Evolutionary conservation across 495 filamentous ascomycete genomes (phyloP), one percentile per base, ranked within the genome.

Genomic region (Penicillium cinerascens): DNA sequence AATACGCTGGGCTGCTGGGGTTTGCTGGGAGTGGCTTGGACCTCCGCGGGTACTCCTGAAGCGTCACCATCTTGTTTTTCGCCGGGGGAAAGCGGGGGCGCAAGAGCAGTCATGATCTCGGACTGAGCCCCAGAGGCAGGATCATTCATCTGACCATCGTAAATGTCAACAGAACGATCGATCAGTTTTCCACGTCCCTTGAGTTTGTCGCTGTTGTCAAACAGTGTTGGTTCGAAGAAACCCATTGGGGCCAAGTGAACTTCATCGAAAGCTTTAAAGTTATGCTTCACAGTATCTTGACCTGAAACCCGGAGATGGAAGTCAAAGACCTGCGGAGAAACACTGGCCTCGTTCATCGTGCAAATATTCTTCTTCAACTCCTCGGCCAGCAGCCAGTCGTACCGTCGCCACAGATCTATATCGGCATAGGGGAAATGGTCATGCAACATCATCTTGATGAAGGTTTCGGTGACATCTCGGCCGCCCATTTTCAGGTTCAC

Each of bases 401-500:
- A 92, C 35, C 93, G 78, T 21, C 91, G 83, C 70, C 84, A 84
- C 9, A 98, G 78, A 64, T 97, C 92, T 67, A 97, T 95, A 15
- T 96, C 92, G 26, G 82, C 75, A 63, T 98, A 98, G 7, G 92
- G 92, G 63, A 98, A 96, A 55, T 91, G 83, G 64, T 95, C 90
- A 63, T 87, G 87, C 18, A 98, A 80, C 90, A 97, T 90, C 91
- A 97, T 96, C 68, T 91, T 93, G 59, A 95, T 78, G 57, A 98
- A 95, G 0, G 89, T 87, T 61, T 95, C 91, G 2, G 95, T 97
- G 38, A 97, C 87, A 70, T 98, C 93, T 44, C 77, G 80, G 2
- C 93, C 95, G 42, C 93, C 93, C 58, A 86, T 95, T 68, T 97
- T 97, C 43, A 97, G 76, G 63, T 97, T 98, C 55, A 98, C 78